phyloP scores from a whole-genome alignment of 371 early-diverging fungal species.

The Enterospora canceri region DNA sequence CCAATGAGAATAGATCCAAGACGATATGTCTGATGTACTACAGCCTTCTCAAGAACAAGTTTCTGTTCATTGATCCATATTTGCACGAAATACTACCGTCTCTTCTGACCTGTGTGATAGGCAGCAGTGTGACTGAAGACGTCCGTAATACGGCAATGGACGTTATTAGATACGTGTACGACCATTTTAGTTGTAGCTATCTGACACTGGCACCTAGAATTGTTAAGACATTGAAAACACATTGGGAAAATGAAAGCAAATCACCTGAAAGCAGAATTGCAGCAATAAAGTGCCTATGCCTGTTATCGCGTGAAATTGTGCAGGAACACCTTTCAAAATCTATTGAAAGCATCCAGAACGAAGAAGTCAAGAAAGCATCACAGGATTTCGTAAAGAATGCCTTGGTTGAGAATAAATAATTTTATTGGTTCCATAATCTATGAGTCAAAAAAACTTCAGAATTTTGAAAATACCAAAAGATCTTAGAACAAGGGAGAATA shows the following conservation, averaged over 20 bases:
- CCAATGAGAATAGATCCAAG: slow-evolving; percentile 50
- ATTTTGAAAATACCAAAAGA: slow-evolving; percentile 12
- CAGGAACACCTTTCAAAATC: not conserved
- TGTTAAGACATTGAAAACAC: slow-evolving; percentile 49
- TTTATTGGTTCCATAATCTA: not conserved
- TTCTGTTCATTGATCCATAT: slow-evolving; percentile 87
- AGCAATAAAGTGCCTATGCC: slow-evolving; percentile 51
- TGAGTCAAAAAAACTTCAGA: not conserved
- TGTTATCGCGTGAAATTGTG: not conserved
- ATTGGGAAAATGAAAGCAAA: slow-evolving; percentile 53
- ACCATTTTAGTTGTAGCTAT: slow-evolving; percentile 48
- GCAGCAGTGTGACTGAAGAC: slow-evolving; percentile 61
- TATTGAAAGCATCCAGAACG: not conserved
- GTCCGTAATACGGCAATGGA: slow-evolving; percentile 43
- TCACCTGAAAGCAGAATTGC: slow-evolving; percentile 48
- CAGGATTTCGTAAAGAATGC: not conserved
- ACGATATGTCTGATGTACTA: slow-evolving; percentile 69
- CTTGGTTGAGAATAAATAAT: not conserved
- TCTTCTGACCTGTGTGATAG: slow-evolving; percentile 79
- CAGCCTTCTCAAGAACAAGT: slow-evolving; percentile 71
- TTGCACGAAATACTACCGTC: slow-evolving; percentile 92
- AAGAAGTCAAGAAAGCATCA: not conserved
- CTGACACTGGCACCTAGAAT: slow-evolving; percentile 55
- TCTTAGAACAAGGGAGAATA: slow-evolving; percentile 2
- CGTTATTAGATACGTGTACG: slow-evolving; percentile 54